Conservation (phyloP, 2,329 filamentous ascomycete species). For the Diaporthe velutina region DNA sequence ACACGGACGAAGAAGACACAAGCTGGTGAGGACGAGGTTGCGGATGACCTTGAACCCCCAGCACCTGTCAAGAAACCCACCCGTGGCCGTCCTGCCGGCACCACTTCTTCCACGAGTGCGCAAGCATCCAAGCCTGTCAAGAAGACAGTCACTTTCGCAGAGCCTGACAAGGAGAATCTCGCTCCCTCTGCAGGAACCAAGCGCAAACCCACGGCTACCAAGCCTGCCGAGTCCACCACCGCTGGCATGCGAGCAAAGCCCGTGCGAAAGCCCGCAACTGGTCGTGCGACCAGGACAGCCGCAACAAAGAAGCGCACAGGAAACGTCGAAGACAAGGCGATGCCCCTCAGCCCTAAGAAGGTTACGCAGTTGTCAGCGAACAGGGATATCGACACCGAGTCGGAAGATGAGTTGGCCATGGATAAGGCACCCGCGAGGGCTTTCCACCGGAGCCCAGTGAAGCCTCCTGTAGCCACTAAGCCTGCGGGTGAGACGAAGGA, state of each 20-base stretch:
- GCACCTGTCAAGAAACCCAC: constrained; percentile 52
- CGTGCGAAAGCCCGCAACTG: constrained; percentile 58
- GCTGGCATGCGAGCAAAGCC: constrained; percentile 60
- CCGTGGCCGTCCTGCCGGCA: constrained; percentile 50
- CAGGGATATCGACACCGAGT: constrained; percentile 56
- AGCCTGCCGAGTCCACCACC: constrained; percentile 47
- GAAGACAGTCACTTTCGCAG: constrained; percentile 75
- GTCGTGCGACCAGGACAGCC: constrained; percentile 46
- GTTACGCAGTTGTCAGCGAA: constrained; percentile 66
- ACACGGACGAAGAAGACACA: constrained; percentile 46
- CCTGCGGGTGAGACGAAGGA: constrained; percentile 48
- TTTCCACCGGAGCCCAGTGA: constrained; percentile 68
- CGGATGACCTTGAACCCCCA: constrained; percentile 45
- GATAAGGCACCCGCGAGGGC: constrained; percentile 65
- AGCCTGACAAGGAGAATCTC: constrained; percentile 75
- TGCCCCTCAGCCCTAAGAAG: constrained; percentile 75
- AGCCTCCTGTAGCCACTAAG: constrained; percentile 55
- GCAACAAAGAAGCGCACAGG: constrained; percentile 49
- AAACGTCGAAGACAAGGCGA: constrained; percentile 49
- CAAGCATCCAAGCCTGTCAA: constrained; percentile 60
- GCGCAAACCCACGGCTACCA: constrained; percentile 53
- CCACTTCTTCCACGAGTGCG: constrained; percentile 52
- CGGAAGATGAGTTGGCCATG: constrained; percentile 71
- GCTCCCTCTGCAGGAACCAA: constrained; percentile 51
- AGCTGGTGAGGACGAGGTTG: constrained; percentile 44